A percentile compares a stretch with the other conserved stretches of the same genome.
These are phyloP conservation scores for Stentor roeselii DNA, from an alignment of 73 alveolate genomes.

Conservation along the genomic window DNA sequence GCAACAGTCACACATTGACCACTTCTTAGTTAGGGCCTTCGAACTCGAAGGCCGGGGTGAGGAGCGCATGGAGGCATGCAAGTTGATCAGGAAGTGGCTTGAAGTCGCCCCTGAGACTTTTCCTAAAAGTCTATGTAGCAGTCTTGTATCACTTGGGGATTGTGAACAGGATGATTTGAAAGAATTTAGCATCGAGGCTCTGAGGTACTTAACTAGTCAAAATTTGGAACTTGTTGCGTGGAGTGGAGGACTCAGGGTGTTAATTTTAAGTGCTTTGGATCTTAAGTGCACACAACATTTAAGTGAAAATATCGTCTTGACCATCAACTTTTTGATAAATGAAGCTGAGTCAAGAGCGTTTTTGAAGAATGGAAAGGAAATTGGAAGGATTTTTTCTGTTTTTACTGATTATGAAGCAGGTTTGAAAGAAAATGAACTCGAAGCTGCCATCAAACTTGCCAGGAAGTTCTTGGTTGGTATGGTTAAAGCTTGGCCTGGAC, in stretches of 20 bases:
- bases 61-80: slow-evolving; percentile 27
- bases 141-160: not conserved
- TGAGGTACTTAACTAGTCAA: not conserved
- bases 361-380: slow-evolving; percentile 4
- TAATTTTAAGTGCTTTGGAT: slow-evolving; percentile 1
- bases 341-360: not conserved
- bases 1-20: not conserved
- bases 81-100: slow-evolving; percentile 24
- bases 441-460: slow-evolving; percentile 21
- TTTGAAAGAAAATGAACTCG: slow-evolving; percentile 26
- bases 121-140: not conserved
- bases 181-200: slow-evolving; percentile 11
- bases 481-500: slow-evolving; percentile 18
- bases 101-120: slow-evolving; percentile 11
- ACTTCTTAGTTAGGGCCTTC: not conserved
- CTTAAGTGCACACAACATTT: not conserved
- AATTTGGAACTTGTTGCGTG: not conserved
- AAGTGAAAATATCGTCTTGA: slow-evolving; percentile 21
- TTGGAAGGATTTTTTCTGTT: not conserved
- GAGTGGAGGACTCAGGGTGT: slow-evolving; percentile 10
- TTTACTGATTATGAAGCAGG: slow-evolving; percentile 25
- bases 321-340: slow-evolving; percentile 9
- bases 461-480: slow-evolving; percentile 11
- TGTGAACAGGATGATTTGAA: slow-evolving; percentile 24
- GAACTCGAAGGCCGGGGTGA: slow-evolving; percentile 7